These are phyloP conservation scores for Cyclotella atomus DNA, from an alignment of 108 stramenopile genomes.

Conservation along the genomic window DNA sequence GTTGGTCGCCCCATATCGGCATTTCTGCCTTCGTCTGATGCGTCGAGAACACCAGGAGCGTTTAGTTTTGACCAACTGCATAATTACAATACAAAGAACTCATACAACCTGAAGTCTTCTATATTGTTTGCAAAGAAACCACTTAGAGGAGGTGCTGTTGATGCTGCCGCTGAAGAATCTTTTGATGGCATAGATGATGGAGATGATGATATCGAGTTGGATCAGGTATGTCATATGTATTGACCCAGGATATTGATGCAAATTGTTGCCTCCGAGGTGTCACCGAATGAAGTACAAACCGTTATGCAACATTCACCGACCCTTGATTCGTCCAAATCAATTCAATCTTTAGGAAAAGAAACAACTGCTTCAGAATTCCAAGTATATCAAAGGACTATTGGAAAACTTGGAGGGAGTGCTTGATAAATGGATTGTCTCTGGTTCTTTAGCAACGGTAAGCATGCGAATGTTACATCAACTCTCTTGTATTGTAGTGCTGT, in stretches of 20 bases:
- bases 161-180: neutral
- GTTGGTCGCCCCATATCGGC: neutral
- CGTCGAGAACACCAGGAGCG: neutral
- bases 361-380: constrained; percentile 39
- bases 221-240: no score
- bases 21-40: neutral
- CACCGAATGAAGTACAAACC: neutral
- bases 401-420: constrained; percentile 58
- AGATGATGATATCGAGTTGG: neutral
- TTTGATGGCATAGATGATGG: neutral
- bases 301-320: neutral
- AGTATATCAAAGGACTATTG: constrained; percentile 64
- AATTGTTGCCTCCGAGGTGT: neutral
- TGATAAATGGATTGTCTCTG: constrained; percentile 68
- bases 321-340: neutral
- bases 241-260: neutral
- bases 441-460: constrained; percentile 48
- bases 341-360: constrained; percentile 4
- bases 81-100: neutral
- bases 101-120: neutral
- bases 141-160: neutral
- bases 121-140: neutral
- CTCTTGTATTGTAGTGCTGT: no score
- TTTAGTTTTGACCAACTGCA: neutral
- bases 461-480: no score